Evolutionary conservation across 1,284 basidiomycete genomes (phyloP), one percentile per base, ranked within the genome.

Genomic region (Boletus sp.): DNA sequence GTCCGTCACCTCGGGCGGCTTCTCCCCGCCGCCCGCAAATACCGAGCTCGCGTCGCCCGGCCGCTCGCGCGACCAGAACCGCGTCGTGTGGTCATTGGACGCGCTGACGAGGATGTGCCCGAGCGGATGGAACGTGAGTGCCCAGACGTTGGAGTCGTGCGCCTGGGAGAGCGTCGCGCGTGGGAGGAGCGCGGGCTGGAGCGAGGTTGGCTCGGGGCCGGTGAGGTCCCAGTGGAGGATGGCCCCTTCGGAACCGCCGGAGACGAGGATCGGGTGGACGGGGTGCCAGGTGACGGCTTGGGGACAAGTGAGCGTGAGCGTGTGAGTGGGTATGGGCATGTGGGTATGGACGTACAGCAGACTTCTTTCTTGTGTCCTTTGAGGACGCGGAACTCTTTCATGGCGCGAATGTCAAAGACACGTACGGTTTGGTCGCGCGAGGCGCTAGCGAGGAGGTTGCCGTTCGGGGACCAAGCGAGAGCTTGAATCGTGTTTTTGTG

Each of bases 401-500:
- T 96, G 22, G 91, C 91, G 9, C 96, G 84, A 49, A 99, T 95
- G 64, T 99, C 96, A 64, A 97, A 99, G n/a, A 99, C 84, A 27
- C 94, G 88, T 41, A 97, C 85, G 14, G 90, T 88, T 65, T 94
- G 92, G 65, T 99, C 95, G 33, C 95, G 80, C 7, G 91, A 94
- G 0, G 91, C 95, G 33, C 93, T 95, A 3, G 94, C 95, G 7
- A 99, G 83, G 29, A 94, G 74, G 62, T 97, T 86, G 4, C 95
- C 95, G 57, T 94, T 90, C 0, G 93, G 92, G 35, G 87, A 92
- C 93, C 95, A 99, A 12, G 84, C 75, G 20, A 93, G 75, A 0
- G 94, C 87, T 68, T 98, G 94, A 34, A 99, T 84, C 0, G 94
- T 97, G 57, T 97, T 96, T 73, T 98, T 98, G 70, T 98, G 94